Percentiles rank a stretch among this genome's conserved stretches.
Evolutionary conservation across 139 green algal species (phyloP).

Genomic region (Chara braunii): DNA sequence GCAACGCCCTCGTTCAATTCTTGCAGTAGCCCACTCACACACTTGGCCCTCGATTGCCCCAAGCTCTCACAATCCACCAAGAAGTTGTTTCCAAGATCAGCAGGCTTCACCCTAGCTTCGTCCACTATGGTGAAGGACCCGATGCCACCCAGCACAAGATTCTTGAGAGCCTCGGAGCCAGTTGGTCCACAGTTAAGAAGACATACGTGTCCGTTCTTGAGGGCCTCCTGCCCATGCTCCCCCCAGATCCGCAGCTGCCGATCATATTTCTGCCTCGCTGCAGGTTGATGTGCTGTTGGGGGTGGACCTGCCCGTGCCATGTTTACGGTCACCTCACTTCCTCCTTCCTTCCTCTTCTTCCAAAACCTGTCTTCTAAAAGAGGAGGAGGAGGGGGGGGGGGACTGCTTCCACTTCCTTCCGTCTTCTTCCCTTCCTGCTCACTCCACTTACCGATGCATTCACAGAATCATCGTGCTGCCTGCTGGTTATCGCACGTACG

Average conservation of each 20-base stretch:
- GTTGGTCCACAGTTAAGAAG: conserved; percentile 42
- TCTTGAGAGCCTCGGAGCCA: conserved; percentile 88
- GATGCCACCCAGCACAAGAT: conserved; percentile 93
- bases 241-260: conserved; percentile 44
- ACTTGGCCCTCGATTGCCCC: conserved; percentile 57
- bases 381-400: no score
- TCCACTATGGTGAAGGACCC: conserved; percentile 89
- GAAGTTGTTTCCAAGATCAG: conserved; percentile 93
- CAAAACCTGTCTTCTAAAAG: no score
- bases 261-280: conserved; percentile 34
- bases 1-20: conserved; percentile 82
- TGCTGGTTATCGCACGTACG: no score
- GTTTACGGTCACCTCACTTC: no score
- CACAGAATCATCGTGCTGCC: no score
- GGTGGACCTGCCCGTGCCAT: no score
- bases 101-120: conserved; percentile 51
- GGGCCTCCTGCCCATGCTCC: conserved; percentile 38
- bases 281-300: no score
- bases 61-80: conserved; percentile 52
- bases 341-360: no score
- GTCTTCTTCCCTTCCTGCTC: no score
- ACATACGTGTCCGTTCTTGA: conserved; percentile 38
- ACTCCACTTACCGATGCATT: no score
- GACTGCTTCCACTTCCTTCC: no score
- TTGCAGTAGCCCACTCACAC: conserved; percentile 68